Evolutionary conservation across 1,284 basidiomycete species (phyloP).

Genomic region (Ustilago lituana): DNA sequence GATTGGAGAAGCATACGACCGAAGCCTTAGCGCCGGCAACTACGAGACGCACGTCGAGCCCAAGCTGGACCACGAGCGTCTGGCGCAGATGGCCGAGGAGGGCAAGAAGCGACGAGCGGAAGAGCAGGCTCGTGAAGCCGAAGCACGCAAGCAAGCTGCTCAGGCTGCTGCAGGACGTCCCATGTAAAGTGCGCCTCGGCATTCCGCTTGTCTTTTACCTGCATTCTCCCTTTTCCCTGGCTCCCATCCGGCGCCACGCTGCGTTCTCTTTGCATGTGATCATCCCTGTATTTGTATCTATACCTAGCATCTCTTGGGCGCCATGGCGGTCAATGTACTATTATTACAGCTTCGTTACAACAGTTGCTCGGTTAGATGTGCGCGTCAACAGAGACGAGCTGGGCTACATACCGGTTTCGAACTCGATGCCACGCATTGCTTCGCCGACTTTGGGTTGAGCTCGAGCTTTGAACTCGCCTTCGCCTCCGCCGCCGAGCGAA

Average conservation of each 20-base stretch:
- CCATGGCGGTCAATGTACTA: constrained; percentile 25
- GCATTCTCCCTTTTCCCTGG: neutral
- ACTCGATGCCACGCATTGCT: constrained; percentile 49
- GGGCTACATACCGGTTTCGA: constrained; percentile 36
- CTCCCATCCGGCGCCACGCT: neutral
- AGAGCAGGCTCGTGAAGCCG: constrained; percentile 39
- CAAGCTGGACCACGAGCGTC: constrained; percentile 46
- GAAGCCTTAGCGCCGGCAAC: constrained; percentile 50
- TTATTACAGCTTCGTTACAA: constrained; percentile 5
- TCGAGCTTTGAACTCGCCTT: constrained; percentile 49
- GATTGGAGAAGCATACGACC: constrained; percentile 57
- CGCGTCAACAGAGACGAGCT: no score
- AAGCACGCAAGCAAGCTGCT: constrained; percentile 34
- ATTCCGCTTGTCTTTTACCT: no score
- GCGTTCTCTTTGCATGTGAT: constrained; percentile 7
- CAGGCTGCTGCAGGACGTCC: constrained; percentile 38
- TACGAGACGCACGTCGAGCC: constrained; percentile 52
- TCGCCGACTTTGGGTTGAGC: constrained; percentile 47
- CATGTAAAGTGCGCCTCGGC: constrained; percentile 16
- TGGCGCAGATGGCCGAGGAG: constrained; percentile 34
- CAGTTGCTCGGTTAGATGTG: no score
- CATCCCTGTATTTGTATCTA: constrained; percentile 41
- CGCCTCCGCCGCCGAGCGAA: constrained; percentile 23
- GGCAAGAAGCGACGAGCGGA: constrained; percentile 43
- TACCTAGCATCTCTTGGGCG: constrained; percentile 21